Percentiles rank a stretch among this genome's conserved stretches.
Conservation (phyloP, 2,329 filamentous ascomycete species). For the Aspergillus melleus region DNA sequence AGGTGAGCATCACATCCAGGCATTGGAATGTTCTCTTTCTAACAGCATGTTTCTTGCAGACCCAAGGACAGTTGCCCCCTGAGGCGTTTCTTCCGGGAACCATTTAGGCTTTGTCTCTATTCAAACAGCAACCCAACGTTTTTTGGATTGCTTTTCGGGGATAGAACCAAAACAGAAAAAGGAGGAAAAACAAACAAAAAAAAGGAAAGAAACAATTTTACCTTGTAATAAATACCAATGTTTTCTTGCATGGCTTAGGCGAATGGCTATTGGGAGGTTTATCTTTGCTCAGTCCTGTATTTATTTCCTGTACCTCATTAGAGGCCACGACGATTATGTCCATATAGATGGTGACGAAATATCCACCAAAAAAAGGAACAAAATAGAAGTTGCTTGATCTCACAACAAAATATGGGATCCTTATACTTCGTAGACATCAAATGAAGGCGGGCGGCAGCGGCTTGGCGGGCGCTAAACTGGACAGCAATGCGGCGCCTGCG, state of each 20-base stretch:
- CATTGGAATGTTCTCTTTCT: slow-evolving; percentile 14
- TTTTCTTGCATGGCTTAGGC: slow-evolving; percentile 35
- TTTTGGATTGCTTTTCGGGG: background rate
- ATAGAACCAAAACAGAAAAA: background rate
- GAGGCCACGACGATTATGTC: slow-evolving; percentile 25
- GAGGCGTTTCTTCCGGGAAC: slow-evolving; percentile 48
- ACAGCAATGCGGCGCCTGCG: background rate
- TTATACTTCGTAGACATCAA: background rate
- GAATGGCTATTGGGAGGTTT: slow-evolving; percentile 27
- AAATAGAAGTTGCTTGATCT: background rate
- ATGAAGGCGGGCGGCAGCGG: background rate
- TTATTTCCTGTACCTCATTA: slow-evolving; percentile 20
- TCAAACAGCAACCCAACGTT: background rate
- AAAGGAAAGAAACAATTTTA: background rate
- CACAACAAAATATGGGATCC: background rate
- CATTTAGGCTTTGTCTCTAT: slow-evolving; percentile 8
- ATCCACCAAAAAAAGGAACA: background rate
- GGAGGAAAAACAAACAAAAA: slow-evolving; percentile 1
- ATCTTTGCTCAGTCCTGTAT: slow-evolving; percentile 11
- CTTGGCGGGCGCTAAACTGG: slow-evolving; percentile 14
- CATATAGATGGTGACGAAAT: slow-evolving; percentile 14
- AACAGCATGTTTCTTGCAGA: slow-evolving; percentile 23
- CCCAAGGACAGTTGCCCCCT: slow-evolving; percentile 47
- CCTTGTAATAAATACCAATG: slow-evolving; percentile 11
- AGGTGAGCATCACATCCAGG: slow-evolving; percentile 51